Percentiles rank a stretch among this genome's conserved stretches.
These are phyloP conservation scores for Coemansia sp. DNA, from an alignment of 192 early-diverging fungal genomes.

Conservation along the genomic window DNA sequence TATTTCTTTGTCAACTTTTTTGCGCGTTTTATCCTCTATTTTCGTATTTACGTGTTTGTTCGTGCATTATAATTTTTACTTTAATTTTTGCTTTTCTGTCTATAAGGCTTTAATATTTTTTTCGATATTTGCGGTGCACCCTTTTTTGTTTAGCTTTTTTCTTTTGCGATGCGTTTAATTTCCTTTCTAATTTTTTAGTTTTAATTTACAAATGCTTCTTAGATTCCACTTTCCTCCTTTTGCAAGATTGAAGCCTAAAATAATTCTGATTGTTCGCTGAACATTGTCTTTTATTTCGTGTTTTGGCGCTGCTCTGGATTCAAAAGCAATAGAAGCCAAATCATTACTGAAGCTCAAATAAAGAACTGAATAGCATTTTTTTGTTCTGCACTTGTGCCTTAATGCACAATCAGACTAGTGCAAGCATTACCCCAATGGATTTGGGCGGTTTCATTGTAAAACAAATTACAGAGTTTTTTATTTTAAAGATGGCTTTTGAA, in stretches of 20 bases:
- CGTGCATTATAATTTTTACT: not conserved
- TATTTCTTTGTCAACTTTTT: not conserved
- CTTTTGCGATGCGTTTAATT: not conserved
- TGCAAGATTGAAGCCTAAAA: not conserved
- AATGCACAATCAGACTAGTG: not conserved
- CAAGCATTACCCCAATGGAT: not conserved
- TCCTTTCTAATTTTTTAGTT: not conserved
- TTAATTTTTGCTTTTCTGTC: not conserved
- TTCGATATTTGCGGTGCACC: not conserved
- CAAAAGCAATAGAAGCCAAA: no score
- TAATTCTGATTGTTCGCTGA: not conserved
- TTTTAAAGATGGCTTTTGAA: not conserved
- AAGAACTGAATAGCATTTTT: not conserved
- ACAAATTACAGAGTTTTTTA: not conserved
- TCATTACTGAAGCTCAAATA: not conserved
- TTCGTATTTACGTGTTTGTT: not conserved
- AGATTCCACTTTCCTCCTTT: not conserved
- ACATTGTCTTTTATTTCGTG: not conserved
- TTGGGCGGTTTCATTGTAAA: not conserved
- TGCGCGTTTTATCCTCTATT: not conserved
- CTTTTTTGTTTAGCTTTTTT: not conserved
- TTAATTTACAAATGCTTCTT: not conserved
- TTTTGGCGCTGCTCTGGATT: no score
- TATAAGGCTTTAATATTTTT: not conserved
- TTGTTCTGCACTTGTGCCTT: not conserved